Conservation (phyloP, 2,329 filamentous ascomycete species). For the Penicillium italicum region DNA sequence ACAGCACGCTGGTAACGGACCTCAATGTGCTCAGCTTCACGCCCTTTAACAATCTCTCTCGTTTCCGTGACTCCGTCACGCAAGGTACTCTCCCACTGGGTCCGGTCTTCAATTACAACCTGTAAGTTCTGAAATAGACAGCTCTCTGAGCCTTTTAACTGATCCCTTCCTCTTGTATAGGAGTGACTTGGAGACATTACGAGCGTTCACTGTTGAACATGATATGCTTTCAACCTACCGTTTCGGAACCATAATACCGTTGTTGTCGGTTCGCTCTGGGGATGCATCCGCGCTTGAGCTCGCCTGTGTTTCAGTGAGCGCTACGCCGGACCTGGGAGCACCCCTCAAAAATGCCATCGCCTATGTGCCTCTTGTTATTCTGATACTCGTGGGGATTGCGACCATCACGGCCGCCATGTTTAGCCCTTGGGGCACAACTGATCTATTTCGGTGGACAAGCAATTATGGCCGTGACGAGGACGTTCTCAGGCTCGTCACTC, state of each 20-base stretch:
- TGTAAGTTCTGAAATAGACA: conserved; percentile 33
- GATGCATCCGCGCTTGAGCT: conserved; percentile 61
- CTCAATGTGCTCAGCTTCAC: conserved; percentile 75
- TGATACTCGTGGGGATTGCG: conserved; percentile 75
- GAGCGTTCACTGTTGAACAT: conserved; percentile 69
- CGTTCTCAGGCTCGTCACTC: conserved; percentile 84
- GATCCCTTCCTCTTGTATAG: conserved; percentile 15
- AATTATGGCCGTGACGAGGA: conserved; percentile 96
- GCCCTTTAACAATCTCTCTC: conserved; percentile 56
- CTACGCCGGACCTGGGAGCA: conserved; percentile 77
- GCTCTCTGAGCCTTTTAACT: neutral
- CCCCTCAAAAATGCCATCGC: conserved; percentile 65
- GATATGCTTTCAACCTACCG: conserved; percentile 78
- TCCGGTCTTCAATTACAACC: conserved; percentile 64
- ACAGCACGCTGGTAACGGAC: conserved; percentile 69
- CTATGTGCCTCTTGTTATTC: conserved; percentile 72
- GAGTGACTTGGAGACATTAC: conserved; percentile 54
- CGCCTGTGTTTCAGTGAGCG: conserved; percentile 74
- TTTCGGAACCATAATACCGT: conserved; percentile 76
- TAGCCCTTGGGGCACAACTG: conserved; percentile 88
- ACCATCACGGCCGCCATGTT: conserved; percentile 81
- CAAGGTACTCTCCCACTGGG: conserved; percentile 68
- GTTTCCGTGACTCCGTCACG: conserved; percentile 64
- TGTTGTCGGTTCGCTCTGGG: conserved; percentile 71
- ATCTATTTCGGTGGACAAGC: conserved; percentile 94